These are phyloP conservation scores for Aegilops tauschii DNA, from an alignment of 176 grass and related monocot genomes.

Conservation along the genomic window DNA sequence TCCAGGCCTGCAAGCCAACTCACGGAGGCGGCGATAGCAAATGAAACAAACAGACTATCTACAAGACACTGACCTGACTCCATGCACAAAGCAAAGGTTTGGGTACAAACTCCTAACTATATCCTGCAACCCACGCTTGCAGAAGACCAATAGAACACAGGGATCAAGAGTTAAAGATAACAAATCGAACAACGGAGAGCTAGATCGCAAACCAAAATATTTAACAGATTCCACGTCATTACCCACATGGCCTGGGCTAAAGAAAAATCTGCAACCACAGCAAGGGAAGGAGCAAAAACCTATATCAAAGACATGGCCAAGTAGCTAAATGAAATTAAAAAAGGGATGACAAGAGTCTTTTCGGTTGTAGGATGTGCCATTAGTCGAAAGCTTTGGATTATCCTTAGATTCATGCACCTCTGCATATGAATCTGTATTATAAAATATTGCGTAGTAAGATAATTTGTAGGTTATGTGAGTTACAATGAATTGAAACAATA, in stretches of 20 bases:
- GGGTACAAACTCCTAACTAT: neutral
- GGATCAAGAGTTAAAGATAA: too few relatives aligned
- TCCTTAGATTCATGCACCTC: neutral
- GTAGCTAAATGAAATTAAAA: too few relatives aligned
- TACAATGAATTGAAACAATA: neutral
- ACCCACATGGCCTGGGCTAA: too few relatives aligned
- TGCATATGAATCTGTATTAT: neutral
- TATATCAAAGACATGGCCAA: too few relatives aligned
- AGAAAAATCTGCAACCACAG: too few relatives aligned
- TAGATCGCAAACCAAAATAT: too few relatives aligned
- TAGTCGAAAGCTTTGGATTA: neutral
- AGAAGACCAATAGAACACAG: too few relatives aligned
- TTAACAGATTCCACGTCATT: too few relatives aligned
- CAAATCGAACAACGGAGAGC: too few relatives aligned
- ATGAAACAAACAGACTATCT: neutral
- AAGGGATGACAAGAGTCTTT: too few relatives aligned
- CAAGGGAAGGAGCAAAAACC: too few relatives aligned
- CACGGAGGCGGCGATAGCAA: neutral
- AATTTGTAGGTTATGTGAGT: neutral
- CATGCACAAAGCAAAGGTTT: too few relatives aligned
- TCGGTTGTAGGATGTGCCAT: neutral
- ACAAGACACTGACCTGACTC: neutral
- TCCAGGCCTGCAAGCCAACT: constrained; percentile 23
- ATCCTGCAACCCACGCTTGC: neutral
- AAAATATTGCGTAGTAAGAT: neutral